These are phyloP conservation scores for Stagonosporopsis vannaccii DNA, from an alignment of 2,329 filamentous ascomycete genomes.

Conservation along the genomic window DNA sequence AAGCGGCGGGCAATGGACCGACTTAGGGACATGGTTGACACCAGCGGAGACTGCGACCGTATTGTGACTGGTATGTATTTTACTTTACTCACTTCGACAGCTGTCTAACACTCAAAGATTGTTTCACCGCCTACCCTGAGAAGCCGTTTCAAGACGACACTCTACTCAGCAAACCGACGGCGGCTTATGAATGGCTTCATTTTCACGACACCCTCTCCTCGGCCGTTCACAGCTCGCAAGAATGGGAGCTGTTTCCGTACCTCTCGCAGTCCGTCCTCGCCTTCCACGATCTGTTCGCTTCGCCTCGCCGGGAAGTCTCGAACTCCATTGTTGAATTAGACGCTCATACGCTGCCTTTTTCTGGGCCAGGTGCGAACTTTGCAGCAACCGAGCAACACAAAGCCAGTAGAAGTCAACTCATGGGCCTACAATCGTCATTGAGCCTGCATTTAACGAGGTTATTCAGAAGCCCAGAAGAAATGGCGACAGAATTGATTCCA, in stretches of 20 bases:
- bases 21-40: slow-evolving; percentile 77
- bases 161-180: slow-evolving; percentile 84
- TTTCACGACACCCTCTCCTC: slow-evolving; percentile 88
- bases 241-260: slow-evolving; percentile 91
- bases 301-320: slow-evolving; percentile 56
- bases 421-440: slow-evolving; percentile 74
- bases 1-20: slow-evolving; percentile 77
- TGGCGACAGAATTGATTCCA: slow-evolving; percentile 83
- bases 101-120: slow-evolving; percentile 58
- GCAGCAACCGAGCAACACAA: slow-evolving; percentile 82
- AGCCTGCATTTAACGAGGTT: slow-evolving; percentile 74
- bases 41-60: slow-evolving; percentile 78
- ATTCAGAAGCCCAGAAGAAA: slow-evolving; percentile 79
- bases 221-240: slow-evolving; percentile 80
- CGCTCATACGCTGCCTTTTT: slow-evolving; percentile 70
- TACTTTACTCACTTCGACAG: not conserved
- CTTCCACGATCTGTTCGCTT: slow-evolving; percentile 90
- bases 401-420: slow-evolving; percentile 76
- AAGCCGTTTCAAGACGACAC: slow-evolving; percentile 94
- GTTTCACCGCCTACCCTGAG: slow-evolving; percentile 84
- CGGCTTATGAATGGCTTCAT: slow-evolving; percentile 92
- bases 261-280: slow-evolving; percentile 85
- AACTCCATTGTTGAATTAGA: slow-evolving; percentile 53
- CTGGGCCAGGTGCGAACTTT: slow-evolving; percentile 82
- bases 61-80: slow-evolving; percentile 66